phyloP scores from a whole-genome alignment of 441 rosid genomes.

The Gossypium lobatum region DNA sequence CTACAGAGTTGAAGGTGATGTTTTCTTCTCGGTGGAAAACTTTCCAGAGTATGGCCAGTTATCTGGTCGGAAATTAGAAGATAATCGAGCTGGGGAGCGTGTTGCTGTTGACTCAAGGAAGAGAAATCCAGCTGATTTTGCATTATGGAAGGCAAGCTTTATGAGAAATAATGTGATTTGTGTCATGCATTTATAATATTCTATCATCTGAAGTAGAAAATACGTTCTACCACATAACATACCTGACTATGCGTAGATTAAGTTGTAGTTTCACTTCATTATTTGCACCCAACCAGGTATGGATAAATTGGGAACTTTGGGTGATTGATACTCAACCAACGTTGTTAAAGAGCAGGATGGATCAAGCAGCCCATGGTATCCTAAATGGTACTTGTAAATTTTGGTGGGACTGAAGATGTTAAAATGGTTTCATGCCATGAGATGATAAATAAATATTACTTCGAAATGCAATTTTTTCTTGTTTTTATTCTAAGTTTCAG shows the following conservation, averaged over 20 bases:
- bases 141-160: constrained; percentile 70
- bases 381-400: neutral
- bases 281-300: neutral
- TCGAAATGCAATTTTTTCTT: neutral
- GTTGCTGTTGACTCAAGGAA: constrained; percentile 80
- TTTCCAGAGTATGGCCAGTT: constrained; percentile 65
- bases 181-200: neutral
- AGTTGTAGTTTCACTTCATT: neutral
- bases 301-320: neutral
- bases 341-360: neutral
- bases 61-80: constrained; percentile 80
- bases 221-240: neutral
- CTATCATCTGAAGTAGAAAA: constrained; percentile 3
- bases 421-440: neutral
- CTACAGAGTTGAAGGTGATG: constrained; percentile 68
- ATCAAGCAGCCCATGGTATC: neutral
- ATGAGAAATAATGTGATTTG: neutral
- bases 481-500: neutral
- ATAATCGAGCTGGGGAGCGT: constrained; percentile 90
- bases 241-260: neutral
- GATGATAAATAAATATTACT: neutral
- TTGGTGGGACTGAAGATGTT: neutral
- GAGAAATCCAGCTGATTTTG: constrained; percentile 88
- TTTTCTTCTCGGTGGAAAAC: constrained; percentile 72
- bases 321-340: neutral